Evolutionary conservation across 2,329 filamentous ascomycete genomes (phyloP).

Genomic region (Colletotrichum higginsianum): DNA sequence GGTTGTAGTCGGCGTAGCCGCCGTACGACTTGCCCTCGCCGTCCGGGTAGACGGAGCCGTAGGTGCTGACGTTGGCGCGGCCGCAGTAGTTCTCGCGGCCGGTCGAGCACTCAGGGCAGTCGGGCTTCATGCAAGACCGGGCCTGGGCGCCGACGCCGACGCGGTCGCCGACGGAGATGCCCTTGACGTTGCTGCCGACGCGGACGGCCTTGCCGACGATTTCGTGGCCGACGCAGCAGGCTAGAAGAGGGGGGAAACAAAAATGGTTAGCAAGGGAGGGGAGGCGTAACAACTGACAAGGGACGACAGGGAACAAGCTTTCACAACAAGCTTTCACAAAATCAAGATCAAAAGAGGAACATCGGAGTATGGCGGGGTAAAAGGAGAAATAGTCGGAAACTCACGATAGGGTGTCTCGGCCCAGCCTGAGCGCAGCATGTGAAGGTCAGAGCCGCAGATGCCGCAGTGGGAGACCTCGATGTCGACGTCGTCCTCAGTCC

Average conservation of each 20-base stretch:
- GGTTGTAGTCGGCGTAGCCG: conserved; percentile 59
- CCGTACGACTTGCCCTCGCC: conserved; percentile 72
- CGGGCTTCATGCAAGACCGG: conserved; percentile 64
- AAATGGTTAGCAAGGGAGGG: not conserved
- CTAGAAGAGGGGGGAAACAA: conserved; percentile 43
- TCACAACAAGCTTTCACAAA: too few relatives aligned
- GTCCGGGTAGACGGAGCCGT: conserved; percentile 65
- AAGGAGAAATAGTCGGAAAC: conserved; percentile 36
- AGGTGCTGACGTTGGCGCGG: conserved; percentile 63
- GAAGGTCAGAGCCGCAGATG: conserved; percentile 75
- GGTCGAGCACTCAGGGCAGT: conserved; percentile 59
- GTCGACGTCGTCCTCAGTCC: conserved; percentile 76
- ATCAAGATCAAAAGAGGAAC: too few relatives aligned
- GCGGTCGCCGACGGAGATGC: conserved; percentile 73
- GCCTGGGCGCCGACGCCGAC: conserved; percentile 75
- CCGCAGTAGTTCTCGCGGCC: conserved; percentile 61
- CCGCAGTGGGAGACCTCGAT: conserved; percentile 77
- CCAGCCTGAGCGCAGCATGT: conserved; percentile 71
- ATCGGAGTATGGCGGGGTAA: conserved; percentile 20
- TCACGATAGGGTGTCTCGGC: conserved; percentile 56
- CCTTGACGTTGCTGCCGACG: conserved; percentile 62
- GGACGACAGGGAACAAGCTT: too few relatives aligned
- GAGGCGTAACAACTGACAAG: too few relatives aligned
- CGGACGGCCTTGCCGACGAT: conserved; percentile 73
- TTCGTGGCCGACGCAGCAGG: conserved; percentile 74